These are phyloP conservation scores for Tuber magnatum DNA, from an alignment of 495 filamentous ascomycete genomes.

Conservation along the genomic window DNA sequence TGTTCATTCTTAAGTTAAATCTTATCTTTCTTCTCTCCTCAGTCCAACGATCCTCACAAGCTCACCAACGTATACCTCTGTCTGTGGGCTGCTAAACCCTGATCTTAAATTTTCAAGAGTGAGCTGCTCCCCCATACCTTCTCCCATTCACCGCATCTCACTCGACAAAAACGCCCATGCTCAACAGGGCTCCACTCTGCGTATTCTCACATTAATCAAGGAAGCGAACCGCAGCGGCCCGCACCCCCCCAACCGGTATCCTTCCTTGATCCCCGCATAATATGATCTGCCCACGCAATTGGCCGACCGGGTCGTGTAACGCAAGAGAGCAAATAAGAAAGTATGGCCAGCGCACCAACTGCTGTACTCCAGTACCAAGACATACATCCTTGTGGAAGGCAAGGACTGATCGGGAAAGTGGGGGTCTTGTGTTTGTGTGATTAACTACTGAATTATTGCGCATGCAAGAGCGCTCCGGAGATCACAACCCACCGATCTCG, in stretches of 20 bases:
- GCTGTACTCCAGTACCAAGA: background rate
- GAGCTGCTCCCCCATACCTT: background rate
- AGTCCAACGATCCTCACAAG: background rate
- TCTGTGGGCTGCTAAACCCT: background rate
- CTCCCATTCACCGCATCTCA: background rate
- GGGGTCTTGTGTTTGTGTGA: background rate
- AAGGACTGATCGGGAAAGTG: background rate
- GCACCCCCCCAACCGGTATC: background rate
- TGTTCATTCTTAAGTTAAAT: background rate
- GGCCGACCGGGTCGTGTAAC: background rate
- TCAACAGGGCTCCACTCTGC: background rate
- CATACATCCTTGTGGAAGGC: background rate
- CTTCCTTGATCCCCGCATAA: background rate
- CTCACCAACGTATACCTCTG: background rate
- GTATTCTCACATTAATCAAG: background rate
- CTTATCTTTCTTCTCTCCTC: background rate
- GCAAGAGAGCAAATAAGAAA: background rate
- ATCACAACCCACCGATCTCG: background rate
- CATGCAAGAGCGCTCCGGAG: background rate
- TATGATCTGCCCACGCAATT: background rate
- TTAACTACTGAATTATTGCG: background rate
- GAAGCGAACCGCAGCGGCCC: background rate
- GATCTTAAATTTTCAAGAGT: background rate
- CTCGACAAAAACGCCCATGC: background rate
- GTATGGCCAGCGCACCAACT: background rate